Evolutionary conservation across 257 asterid species (phyloP).

Genomic region (Forsythia viridissima): DNA sequence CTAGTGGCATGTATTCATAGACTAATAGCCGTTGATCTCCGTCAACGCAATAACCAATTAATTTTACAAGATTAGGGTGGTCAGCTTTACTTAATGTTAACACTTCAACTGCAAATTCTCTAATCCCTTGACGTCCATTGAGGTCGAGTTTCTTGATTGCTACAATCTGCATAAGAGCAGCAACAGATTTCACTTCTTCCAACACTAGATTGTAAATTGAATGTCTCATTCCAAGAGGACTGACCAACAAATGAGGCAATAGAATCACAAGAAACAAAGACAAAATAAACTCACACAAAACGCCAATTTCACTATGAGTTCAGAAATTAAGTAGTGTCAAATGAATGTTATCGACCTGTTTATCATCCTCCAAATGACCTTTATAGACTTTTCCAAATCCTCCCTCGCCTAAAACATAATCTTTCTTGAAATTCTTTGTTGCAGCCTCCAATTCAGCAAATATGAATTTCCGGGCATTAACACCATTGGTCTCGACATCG

Average conservation of each 20-base stretch:
- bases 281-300: background rate
- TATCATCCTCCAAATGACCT: slow-evolving; percentile 47
- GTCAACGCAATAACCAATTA: slow-evolving; percentile 76
- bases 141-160: slow-evolving; percentile 80
- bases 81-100: slow-evolving; percentile 56
- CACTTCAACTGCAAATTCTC: slow-evolving; percentile 77
- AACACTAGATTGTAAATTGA: background rate
- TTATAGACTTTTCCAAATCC: slow-evolving; percentile 76
- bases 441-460: slow-evolving; percentile 43
- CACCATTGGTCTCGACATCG: slow-evolving; percentile 24
- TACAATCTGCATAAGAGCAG: slow-evolving; percentile 47
- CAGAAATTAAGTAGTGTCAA: background rate
- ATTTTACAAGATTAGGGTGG: slow-evolving; percentile 73
- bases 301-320: background rate
- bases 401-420: slow-evolving; percentile 73
- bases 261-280: background rate
- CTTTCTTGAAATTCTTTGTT: slow-evolving; percentile 55
- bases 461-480: slow-evolving; percentile 29
- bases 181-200: slow-evolving; percentile 7
- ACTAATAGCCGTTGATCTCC: slow-evolving; percentile 76
- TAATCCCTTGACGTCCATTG: slow-evolving; percentile 71
- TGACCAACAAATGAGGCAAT: background rate
- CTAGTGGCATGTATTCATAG: slow-evolving; percentile 79
- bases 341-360: slow-evolving; percentile 47
- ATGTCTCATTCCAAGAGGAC: background rate